Percentiles rank a stretch among this genome's conserved stretches.
phyloP scores from a whole-genome alignment of 2,329 filamentous ascomycete species.

The Ceratocystis lukuohia region DNA sequence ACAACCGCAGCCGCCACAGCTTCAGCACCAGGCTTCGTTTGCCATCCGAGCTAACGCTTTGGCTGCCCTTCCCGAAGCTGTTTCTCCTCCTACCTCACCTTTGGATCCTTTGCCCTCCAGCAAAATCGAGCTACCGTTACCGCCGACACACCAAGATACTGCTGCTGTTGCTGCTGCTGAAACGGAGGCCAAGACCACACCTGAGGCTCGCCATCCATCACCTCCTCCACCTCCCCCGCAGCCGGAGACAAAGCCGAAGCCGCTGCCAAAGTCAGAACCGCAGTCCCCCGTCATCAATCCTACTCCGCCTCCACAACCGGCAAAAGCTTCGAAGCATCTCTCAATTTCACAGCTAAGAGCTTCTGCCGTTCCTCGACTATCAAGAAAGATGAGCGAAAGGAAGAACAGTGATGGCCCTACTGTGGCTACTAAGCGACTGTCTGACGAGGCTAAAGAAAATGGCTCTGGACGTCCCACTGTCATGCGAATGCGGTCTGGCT shows the following conservation, averaged over 20 bases:
- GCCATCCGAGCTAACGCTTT: constrained; percentile 18
- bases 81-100: constrained; percentile 15
- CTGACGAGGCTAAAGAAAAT: constrained; percentile 46
- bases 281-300: not conserved
- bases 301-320: not conserved
- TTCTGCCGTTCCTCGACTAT: constrained; percentile 30
- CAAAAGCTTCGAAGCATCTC: constrained; percentile 8
- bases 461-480: constrained; percentile 33
- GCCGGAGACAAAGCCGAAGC: not conserved
- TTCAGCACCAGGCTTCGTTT: constrained; percentile 14
- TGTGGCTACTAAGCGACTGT: constrained; percentile 56
- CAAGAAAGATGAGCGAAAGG: constrained; percentile 39
- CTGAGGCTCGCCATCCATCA: not conserved
- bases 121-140: not conserved
- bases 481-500: constrained; percentile 72
- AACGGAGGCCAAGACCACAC: not conserved
- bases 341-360: constrained; percentile 23
- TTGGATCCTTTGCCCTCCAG: constrained; percentile 4
- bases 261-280: not conserved
- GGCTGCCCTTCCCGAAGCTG: constrained; percentile 17
- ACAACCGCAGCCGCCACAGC: not conserved
- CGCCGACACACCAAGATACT: not conserved
- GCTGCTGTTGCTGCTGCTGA: not conserved
- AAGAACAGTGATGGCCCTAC: constrained; percentile 35
- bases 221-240: not conserved